Conservation (phyloP, 2,329 filamentous ascomycete genomes). For the Claviceps citrina region DNA sequence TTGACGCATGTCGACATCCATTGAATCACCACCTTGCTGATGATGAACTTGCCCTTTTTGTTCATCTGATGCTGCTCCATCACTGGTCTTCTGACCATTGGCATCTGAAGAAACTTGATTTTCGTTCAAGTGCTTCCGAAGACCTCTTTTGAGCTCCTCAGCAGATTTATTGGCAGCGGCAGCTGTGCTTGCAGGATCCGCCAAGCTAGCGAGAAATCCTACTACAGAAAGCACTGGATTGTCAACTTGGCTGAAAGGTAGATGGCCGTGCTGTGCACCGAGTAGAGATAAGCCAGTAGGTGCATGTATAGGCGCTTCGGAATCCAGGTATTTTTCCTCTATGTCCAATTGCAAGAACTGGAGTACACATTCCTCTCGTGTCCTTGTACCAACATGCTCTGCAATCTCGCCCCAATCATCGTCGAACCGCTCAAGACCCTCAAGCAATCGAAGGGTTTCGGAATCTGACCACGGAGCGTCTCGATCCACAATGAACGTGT, state of each 20-base stretch:
- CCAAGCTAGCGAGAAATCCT: constrained; percentile 79
- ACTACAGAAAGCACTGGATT: constrained; percentile 96
- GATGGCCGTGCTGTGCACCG: constrained; percentile 57
- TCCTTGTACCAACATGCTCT: constrained; percentile 80
- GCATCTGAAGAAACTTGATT: constrained; percentile 29
- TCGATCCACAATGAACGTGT: constrained; percentile 62
- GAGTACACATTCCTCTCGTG: constrained; percentile 87
- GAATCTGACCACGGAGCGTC: constrained; percentile 85
- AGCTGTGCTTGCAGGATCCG: constrained; percentile 78
- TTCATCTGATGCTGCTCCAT: background rate
- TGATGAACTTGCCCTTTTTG: background rate
- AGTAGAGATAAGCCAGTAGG: constrained; percentile 49
- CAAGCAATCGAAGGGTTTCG: constrained; percentile 75
- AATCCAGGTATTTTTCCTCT: constrained; percentile 89
- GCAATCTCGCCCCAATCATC: constrained; percentile 92
- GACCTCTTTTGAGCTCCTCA: constrained; percentile 65
- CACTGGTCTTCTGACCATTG: constrained; percentile 43
- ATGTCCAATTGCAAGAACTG: constrained; percentile 95
- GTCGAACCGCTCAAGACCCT: constrained; percentile 82
- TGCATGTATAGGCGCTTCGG: constrained; percentile 39
- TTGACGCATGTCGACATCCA: constrained; percentile 47
- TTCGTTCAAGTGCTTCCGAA: constrained; percentile 63
- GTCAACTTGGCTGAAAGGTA: constrained; percentile 83
- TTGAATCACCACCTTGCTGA: constrained; percentile 36
- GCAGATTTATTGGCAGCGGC: constrained; percentile 81